Percentiles rank a stretch among this genome's conserved stretches.
Evolutionary conservation across 176 grass and related monocot genomes (phyloP).

Genomic region (Panicum miliaceum): DNA sequence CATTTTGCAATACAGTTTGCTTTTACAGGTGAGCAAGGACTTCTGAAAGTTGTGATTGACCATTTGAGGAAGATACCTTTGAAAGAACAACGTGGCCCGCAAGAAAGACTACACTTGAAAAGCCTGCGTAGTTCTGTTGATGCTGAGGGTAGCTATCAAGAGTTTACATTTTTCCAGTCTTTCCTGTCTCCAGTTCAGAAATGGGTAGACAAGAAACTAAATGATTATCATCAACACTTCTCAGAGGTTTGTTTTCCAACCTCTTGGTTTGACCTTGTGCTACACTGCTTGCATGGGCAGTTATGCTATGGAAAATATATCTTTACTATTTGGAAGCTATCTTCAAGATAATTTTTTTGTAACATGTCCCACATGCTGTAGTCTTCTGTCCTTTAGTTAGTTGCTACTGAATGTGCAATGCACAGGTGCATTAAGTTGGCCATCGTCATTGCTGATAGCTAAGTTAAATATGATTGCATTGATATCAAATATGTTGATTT

Average conservation of each 20-base stretch:
- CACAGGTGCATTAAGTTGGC: background rate
- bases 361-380: background rate
- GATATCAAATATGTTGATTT: background rate
- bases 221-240: slow-evolving; percentile 90
- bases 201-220: slow-evolving; percentile 94
- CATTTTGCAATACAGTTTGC: slow-evolving; percentile 77
- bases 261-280: slow-evolving; percentile 9
- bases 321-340: slow-evolving; percentile 3
- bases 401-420: background rate
- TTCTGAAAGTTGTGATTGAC: slow-evolving; percentile 77
- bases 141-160: slow-evolving; percentile 64
- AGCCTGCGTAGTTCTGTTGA: slow-evolving; percentile 81
- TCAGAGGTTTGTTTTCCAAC: slow-evolving; percentile 69
- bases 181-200: slow-evolving; percentile 86
- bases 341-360: slow-evolving; percentile 3
- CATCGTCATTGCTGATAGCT: slow-evolving; percentile 14
- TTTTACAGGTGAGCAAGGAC: slow-evolving; percentile 82
- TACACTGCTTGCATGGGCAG: slow-evolving; percentile 25
- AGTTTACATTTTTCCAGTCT: slow-evolving; percentile 95
- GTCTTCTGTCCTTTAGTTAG: slow-evolving; percentile 28
- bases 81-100: slow-evolving; percentile 91
- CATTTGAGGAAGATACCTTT: slow-evolving; percentile 94
- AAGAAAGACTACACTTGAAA: slow-evolving; percentile 95
- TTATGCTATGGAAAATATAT: slow-evolving; percentile 21
- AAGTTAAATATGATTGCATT: slow-evolving; percentile 19